A percentile compares a stretch with the other conserved stretches of the same genome.
Evolutionary conservation across 1,284 basidiomycete species (phyloP).

Genomic region (Sanghuangporus baumii): DNA sequence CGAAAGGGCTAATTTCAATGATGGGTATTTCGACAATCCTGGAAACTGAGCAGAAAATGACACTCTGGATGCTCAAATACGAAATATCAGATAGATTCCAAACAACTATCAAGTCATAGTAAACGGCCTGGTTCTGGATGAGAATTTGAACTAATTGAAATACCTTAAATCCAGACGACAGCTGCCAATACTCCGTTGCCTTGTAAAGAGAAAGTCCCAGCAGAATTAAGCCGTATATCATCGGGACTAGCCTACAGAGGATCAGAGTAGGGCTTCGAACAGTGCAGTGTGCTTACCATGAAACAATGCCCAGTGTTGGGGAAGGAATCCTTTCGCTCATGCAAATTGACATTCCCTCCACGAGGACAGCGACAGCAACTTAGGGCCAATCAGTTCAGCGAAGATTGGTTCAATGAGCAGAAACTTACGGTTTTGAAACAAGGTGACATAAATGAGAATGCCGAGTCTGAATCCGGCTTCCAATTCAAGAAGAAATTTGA

Average conservation of each 20-base stretch:
- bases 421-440: background rate
- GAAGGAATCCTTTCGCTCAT: background rate
- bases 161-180: background rate
- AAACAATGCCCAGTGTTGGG: background rate
- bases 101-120: background rate
- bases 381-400: background rate
- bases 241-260: background rate
- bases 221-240: conserved; percentile 1
- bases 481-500: background rate
- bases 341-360: background rate
- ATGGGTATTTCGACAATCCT: too few species aligned
- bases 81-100: too few species aligned
- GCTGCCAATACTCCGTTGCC: background rate
- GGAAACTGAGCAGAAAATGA: too few species aligned
- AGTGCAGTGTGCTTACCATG: background rate
- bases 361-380: background rate
- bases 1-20: too few species aligned
- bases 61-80: too few species aligned
- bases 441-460: background rate
- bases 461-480: background rate
- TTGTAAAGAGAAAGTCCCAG: conserved; percentile 1
- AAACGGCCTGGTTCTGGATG: background rate
- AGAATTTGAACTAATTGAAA: conserved; percentile 1
- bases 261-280: background rate
- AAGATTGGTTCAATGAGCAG: background rate